These are phyloP conservation scores for Lepidium didymum DNA, from an alignment of 345 rosid genomes.

Conservation along the genomic window DNA sequence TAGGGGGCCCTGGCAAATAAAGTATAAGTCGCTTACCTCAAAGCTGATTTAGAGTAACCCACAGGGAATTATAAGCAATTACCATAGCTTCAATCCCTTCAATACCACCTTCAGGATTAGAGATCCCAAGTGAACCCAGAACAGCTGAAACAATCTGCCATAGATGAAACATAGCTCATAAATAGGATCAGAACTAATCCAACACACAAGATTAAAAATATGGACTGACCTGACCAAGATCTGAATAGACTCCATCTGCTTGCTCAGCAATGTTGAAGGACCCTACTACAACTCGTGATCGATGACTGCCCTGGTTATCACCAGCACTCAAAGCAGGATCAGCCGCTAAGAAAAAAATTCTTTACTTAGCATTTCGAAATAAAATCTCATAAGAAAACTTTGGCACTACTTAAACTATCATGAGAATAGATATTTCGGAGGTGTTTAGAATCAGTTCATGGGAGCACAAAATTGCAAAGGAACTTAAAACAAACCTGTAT, in stretches of 20 bases:
- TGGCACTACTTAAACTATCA: not conserved
- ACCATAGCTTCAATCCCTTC: slow-evolving; percentile 30
- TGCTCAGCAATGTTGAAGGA: slow-evolving; percentile 50
- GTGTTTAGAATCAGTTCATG: not conserved
- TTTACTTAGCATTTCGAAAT: not conserved
- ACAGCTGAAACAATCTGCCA: slow-evolving; percentile 34
- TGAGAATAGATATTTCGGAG: not conserved
- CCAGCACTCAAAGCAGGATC: slow-evolving; percentile 39
- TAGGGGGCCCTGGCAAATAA: slow-evolving; percentile 24
- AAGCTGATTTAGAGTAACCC: not conserved
- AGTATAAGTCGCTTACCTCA: not conserved
- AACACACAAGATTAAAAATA: not conserved
- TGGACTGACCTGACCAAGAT: slow-evolving; percentile 37
- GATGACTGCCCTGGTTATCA: slow-evolving; percentile 25
- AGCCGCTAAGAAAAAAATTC: slow-evolving; percentile 24
- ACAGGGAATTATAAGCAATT: not conserved
- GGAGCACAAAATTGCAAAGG: not conserved
- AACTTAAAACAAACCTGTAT: slow-evolving; percentile 33
- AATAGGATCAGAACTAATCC: slow-evolving; percentile 7
- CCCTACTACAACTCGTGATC: slow-evolving; percentile 50
- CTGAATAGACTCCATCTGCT: slow-evolving; percentile 44
- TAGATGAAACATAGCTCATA: not conserved
- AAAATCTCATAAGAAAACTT: not conserved
- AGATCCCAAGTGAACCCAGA: slow-evolving; percentile 31
- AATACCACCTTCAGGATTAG: slow-evolving; percentile 23